Percentiles rank a stretch among this genome's conserved stretches.
phyloP scores from a whole-genome alignment of 495 filamentous ascomycete species.

The Hypoxylon cercidicola region DNA sequence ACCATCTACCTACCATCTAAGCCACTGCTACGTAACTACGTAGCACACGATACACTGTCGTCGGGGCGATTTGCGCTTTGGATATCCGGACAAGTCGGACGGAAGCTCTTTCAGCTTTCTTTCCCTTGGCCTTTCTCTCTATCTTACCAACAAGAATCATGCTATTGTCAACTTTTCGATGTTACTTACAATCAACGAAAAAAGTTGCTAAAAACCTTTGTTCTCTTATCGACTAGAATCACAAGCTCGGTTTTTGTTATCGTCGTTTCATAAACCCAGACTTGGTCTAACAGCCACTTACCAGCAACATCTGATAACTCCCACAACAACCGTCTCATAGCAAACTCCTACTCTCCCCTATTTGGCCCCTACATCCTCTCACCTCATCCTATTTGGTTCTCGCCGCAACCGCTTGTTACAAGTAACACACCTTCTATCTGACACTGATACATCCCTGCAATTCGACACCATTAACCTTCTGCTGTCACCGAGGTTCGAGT shows the following conservation, averaged over 20 bases:
- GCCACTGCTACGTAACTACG: conserved; percentile 11
- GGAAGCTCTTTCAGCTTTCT: conserved; percentile 14
- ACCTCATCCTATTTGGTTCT: not conserved
- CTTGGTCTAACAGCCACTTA: conserved; percentile 9
- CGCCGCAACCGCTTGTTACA: conserved; percentile 24
- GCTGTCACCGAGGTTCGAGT: conserved; percentile 3
- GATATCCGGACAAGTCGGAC: conserved; percentile 15
- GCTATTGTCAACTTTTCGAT: conserved; percentile 4
- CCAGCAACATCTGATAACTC: conserved; percentile 30
- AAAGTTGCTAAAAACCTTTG: conserved; percentile 10
- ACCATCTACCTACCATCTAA: not conserved
- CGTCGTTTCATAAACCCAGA: conserved; percentile 30
- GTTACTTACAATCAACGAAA: not conserved
- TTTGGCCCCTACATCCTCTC: conserved; percentile 3
- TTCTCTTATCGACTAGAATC: conserved; percentile 16
- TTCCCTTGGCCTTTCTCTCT: conserved; percentile 3
- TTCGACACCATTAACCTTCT: conserved; percentile 9
- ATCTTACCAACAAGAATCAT: not conserved
- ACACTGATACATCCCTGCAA: conserved; percentile 8
- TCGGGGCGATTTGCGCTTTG: conserved; percentile 28
- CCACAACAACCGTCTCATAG: conserved; percentile 35
- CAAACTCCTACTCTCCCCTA: conserved; percentile 5
- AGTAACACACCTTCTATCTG: conserved; percentile 18
- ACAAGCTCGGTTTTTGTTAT: conserved; percentile 16
- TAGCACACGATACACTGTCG: conserved; percentile 16